Base-by-base conservation (phyloP, 768 basidiomycete genomes). In the Pisolithus marmoratus region DNA sequence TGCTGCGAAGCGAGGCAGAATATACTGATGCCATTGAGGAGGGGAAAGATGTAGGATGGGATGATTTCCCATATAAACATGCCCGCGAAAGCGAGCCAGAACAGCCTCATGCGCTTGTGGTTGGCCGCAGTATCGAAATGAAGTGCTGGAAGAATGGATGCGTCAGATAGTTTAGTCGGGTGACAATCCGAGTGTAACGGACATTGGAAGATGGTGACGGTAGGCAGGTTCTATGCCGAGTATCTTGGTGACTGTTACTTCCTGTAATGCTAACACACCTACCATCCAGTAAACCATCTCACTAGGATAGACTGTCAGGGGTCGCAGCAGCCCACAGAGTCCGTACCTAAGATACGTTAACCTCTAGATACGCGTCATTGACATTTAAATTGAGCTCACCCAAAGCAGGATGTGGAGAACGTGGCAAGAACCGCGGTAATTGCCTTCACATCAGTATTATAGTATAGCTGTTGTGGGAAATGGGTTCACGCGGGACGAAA, bases 271-370 rank as follows among this genome's bases (percentile, higher is more conserved):
- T 15, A 23, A 27, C 11, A 27, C 11, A 69, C 75, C 53, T 59
- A 80, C 80, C 40, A 53, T 49, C 80, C 80, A 82, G 55, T 82
- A 83, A 17, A 84, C 80, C 79, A 80, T 80, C 60, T 81, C 80
- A n/a, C 77, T 75, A 0, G 80, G 80, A 59, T 82, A 81, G 7
- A 83, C 79, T 0, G 78, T 79, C 20, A 83, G 66, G 2, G 81
- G 80, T 3, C 82, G 76, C 9, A 83, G 65, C 4, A 85, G 57
- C 3, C 83, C 83, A 5, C 81, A 80, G 6, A 85, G 64, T 3
- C 81, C 82, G 55, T 82, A 83, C 17, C 81, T 81, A 41, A 36
- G 56, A n/a, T 52, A 36, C 43, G 38, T 40, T 46, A 14, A 22
- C 27, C 46, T 43, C 23, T 22, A 20, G 34, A 42, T 46, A 46